A percentile compares a stretch with the other conserved stretches of the same genome.
These are phyloP conservation scores for Paraurostyla sp. DNA, from an alignment of 73 alveolate species.

Conservation along the genomic window DNA sequence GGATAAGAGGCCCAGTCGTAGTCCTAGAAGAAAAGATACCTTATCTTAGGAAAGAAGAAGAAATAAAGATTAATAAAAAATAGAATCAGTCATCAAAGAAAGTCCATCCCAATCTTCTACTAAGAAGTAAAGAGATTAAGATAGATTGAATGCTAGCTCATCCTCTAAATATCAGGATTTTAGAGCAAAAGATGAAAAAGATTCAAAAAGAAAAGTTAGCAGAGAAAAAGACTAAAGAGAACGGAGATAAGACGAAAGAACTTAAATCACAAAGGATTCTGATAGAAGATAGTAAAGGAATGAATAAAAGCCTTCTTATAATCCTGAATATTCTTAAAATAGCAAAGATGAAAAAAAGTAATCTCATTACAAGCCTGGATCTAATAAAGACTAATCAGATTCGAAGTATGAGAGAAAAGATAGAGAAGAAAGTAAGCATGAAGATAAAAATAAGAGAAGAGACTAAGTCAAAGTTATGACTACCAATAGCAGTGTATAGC, in stretches of 20 bases:
- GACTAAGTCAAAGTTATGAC: neutral
- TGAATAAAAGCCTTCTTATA: no score
- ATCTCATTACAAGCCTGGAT: no score
- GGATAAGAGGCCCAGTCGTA: neutral
- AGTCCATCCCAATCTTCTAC: no score
- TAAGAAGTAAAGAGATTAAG: neutral
- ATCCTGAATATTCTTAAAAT: no score
- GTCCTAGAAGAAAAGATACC: neutral
- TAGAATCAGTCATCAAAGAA: neutral
- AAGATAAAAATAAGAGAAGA: neutral
- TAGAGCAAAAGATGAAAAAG: neutral
- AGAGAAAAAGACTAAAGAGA: neutral
- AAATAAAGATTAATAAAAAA: neutral
- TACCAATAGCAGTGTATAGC: neutral
- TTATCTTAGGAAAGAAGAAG: neutral
- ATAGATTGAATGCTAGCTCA: neutral
- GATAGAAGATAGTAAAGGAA: neutral
- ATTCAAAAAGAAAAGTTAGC: neutral
- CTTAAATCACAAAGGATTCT: neutral
- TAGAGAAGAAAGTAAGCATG: neutral
- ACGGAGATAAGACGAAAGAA: neutral
- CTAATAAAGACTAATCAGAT: neutral
- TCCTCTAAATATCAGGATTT: no score
- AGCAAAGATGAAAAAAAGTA: no score
- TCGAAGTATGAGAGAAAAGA: neutral